Evolutionary conservation across 2,329 filamentous ascomycete species (phyloP).

Genomic region (Nemania abortiva): DNA sequence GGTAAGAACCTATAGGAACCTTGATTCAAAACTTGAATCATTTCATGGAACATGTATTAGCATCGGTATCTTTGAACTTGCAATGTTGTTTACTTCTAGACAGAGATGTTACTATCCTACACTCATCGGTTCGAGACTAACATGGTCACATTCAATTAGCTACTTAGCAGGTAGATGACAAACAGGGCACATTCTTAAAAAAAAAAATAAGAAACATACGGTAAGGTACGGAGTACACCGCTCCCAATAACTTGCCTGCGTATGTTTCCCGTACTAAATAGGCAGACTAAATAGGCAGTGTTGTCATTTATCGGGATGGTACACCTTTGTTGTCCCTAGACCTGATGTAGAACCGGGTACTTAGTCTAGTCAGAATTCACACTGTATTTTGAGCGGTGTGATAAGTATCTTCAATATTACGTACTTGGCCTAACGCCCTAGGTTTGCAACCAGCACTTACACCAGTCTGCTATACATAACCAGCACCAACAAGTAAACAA

Average conservation of each 20-base stretch:
- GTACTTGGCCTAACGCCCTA: background rate
- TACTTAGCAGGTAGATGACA: background rate
- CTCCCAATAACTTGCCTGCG: background rate
- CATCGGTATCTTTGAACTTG: background rate
- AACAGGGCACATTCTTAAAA: background rate
- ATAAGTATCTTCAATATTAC: conserved; percentile 2
- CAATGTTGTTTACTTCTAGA: background rate
- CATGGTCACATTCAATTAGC: background rate
- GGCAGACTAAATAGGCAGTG: background rate
- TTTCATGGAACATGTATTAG: background rate
- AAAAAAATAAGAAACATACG: background rate
- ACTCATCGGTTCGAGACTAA: background rate
- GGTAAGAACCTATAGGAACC: background rate
- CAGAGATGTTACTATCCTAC: background rate
- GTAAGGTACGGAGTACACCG: background rate
- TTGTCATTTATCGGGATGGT: background rate
- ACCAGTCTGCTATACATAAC: background rate
- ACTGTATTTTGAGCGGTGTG: conserved; percentile 22
- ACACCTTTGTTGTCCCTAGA: background rate
- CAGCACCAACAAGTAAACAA: background rate
- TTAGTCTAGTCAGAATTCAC: conserved; percentile 2
- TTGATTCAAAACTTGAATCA: background rate
- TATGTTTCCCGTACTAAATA: background rate
- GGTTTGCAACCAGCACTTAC: conserved; percentile 2
- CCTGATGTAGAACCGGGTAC: background rate